Evolutionary conservation across 352 stramenopile species (phyloP).

Genomic region (Salisapilia sapeloensis): DNA sequence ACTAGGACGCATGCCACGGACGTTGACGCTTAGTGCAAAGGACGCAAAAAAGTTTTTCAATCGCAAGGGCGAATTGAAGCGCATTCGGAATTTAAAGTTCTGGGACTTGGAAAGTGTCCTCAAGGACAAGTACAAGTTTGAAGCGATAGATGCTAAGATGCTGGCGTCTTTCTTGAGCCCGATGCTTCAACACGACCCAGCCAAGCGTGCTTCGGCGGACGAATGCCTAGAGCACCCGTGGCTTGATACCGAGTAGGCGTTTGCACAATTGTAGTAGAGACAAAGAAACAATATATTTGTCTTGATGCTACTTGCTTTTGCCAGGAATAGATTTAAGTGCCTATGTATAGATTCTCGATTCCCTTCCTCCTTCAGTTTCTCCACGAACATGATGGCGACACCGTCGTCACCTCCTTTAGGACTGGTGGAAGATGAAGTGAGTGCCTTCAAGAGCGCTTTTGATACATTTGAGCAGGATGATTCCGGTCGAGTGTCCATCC

Average conservation of each 20-base stretch:
- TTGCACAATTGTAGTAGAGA: neutral
- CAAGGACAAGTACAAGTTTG: conserved; percentile 94
- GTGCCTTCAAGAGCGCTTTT: too few species aligned
- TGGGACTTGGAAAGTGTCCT: conserved; percentile 94
- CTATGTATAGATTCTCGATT: conserved; percentile 35
- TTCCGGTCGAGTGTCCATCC: too few species aligned
- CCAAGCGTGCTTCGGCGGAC: conserved; percentile 82
- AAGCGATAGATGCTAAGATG: conserved; percentile 60
- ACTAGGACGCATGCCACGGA: conserved; percentile 93
- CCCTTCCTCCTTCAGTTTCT: too few species aligned
- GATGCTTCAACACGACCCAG: conserved; percentile 83
- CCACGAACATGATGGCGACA: too few species aligned
- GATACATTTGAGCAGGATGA: too few species aligned
- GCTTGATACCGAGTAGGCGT: conserved; percentile 62
- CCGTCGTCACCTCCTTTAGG: too few species aligned
- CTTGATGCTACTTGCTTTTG: neutral
- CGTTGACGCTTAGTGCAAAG: conserved; percentile 80
- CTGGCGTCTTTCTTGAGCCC: conserved; percentile 90
- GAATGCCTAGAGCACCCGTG: conserved; percentile 92
- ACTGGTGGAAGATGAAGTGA: too few species aligned
- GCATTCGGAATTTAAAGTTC: conserved; percentile 96
- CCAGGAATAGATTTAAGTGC: neutral
- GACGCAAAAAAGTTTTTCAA: conserved; percentile 96
- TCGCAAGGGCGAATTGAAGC: conserved; percentile 92
- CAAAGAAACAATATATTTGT: conserved; percentile 3